Evolutionary conservation across 371 early-diverging fungal species (phyloP), one percentile per base, ranked within the genome.

Genomic region (Haplosporangium sp.): DNA sequence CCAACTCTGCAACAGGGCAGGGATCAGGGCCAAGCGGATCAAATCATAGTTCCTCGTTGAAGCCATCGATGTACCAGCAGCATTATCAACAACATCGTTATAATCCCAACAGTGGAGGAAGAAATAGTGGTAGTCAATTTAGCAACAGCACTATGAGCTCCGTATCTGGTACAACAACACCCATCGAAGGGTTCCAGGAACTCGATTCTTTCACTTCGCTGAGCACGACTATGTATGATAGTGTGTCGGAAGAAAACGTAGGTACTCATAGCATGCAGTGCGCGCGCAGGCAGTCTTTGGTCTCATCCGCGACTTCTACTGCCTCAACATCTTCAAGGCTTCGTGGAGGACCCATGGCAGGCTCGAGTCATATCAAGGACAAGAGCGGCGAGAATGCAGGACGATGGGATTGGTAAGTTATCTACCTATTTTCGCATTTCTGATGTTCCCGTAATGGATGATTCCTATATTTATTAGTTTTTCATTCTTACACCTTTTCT

Each of bases 381-480:
- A 58, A 58, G 23, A n/a, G 43, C 2, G 51, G 60, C 13, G 66
- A 67, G 46, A 50, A 61, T 42, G 51, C 62, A 8, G 64, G 68
- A 13, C 55, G 64, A 20, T 64, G 68, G 74, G 74, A 64, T 38
- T 74, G 74, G 74, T 74, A 60, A 64, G 63, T 16, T 11, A 13
- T 36, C 42, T 11, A 4, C 12, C 23, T 18, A 52, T 18, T 52
- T 52, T 52, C 0, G 5, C 5, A 4, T 6, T n/a, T 11, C 6
- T 21, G n/a, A 29, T 29, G 29, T 29, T 29, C 29, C 29, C 4
- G 1, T 29, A 29, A 2, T 29, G 29, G 29, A n/a, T 4, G 29
- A 29, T 29, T 4, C 29, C 4, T 14, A 23, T 37, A 13, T n/a
- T 5, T 7, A 29, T 50, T 5, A 16, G n/a, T 10, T 14, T 23